Percentiles rank a stretch among this genome's conserved stretches.
phyloP scores from a whole-genome alignment of 2,329 filamentous ascomycete genomes.

The Elsinoe perseae region DNA sequence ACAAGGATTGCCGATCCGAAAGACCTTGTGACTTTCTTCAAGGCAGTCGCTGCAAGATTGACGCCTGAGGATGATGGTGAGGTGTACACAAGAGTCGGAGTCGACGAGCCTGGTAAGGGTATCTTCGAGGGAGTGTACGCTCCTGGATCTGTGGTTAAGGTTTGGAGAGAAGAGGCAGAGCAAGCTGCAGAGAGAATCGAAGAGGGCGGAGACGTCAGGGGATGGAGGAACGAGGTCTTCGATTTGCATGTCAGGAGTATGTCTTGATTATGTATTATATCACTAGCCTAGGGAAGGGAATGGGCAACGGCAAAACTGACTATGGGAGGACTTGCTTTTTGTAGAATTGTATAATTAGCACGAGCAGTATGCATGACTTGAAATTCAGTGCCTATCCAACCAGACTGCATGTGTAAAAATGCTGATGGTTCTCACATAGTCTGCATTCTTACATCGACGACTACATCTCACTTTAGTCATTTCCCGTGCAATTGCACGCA shows the following conservation, averaged over 20 bases:
- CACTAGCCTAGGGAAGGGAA: too few relatives aligned
- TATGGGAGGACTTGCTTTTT: too few relatives aligned
- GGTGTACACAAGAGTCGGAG: slow-evolving; percentile 63
- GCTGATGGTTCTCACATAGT: too few relatives aligned
- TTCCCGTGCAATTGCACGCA: too few relatives aligned
- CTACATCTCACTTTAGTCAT: too few relatives aligned
- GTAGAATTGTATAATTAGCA: too few relatives aligned
- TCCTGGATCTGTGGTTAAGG: slow-evolving; percentile 76
- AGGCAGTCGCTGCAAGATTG: slow-evolving; percentile 70
- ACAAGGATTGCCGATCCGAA: slow-evolving; percentile 74
- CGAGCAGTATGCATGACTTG: too few relatives aligned
- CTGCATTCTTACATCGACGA: too few relatives aligned
- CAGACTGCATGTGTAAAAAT: too few relatives aligned
- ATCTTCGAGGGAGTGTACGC: slow-evolving; percentile 81
- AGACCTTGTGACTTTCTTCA: slow-evolving; percentile 73
- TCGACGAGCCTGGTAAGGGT: slow-evolving; percentile 53
- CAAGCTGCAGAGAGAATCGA: slow-evolving; percentile 65
- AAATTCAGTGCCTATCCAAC: too few relatives aligned
- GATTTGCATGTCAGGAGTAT: slow-evolving; percentile 33
- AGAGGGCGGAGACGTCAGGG: slow-evolving; percentile 56
- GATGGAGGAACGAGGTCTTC: slow-evolving; percentile 85
- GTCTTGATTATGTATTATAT: slow-evolving; percentile 9
- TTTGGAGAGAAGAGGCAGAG: slow-evolving; percentile 77
- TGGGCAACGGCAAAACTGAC: too few relatives aligned
- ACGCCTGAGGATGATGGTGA: slow-evolving; percentile 67